These are phyloP conservation scores for Apiotrichum gamsii DNA, from an alignment of 1,284 basidiomycete genomes.

Conservation along the genomic window DNA sequence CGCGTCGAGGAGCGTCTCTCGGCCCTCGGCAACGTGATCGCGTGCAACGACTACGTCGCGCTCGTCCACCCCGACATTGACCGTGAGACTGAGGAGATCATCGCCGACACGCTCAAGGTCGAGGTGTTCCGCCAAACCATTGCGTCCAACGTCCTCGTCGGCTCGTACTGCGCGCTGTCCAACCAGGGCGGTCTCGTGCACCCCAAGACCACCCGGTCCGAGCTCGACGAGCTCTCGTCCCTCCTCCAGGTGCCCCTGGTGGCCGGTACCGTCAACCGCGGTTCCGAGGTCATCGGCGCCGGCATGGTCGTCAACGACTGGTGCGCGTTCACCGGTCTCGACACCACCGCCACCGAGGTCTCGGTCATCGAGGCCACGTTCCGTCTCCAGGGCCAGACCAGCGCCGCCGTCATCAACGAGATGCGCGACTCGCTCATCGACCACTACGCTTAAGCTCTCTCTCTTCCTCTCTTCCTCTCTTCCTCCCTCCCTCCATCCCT, in stretches of 20 bases:
- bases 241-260: slow-evolving; percentile 92
- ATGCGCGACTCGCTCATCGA: slow-evolving; percentile 92
- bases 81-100: slow-evolving; percentile 98
- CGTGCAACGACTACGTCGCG: slow-evolving; percentile 95
- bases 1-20: slow-evolving; percentile 93
- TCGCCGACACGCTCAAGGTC: slow-evolving; percentile 97
- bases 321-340: slow-evolving; percentile 94
- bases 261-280: slow-evolving; percentile 96
- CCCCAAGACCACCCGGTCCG: slow-evolving; percentile 92
- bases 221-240: slow-evolving; percentile 94
- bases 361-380: slow-evolving; percentile 97
- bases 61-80: slow-evolving; percentile 97
- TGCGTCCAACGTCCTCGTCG: slow-evolving; percentile 93
- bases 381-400: slow-evolving; percentile 83
- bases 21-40: slow-evolving; percentile 96
- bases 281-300: slow-evolving; percentile 94
- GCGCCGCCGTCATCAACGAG: slow-evolving; percentile 80
- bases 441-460: slow-evolving; percentile 66
- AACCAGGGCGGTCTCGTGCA: slow-evolving; percentile 98
- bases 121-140: slow-evolving; percentile 98
- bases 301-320: slow-evolving; percentile 98
- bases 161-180: slow-evolving; percentile 87
- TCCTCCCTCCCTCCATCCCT: no score
- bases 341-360: slow-evolving; percentile 97
- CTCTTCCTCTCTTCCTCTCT: not conserved